Percentiles rank a stretch among this genome's conserved stretches.
These are phyloP conservation scores for Blastocystis sp. DNA, from an alignment of 352 stramenopile genomes.

Conservation along the genomic window DNA sequence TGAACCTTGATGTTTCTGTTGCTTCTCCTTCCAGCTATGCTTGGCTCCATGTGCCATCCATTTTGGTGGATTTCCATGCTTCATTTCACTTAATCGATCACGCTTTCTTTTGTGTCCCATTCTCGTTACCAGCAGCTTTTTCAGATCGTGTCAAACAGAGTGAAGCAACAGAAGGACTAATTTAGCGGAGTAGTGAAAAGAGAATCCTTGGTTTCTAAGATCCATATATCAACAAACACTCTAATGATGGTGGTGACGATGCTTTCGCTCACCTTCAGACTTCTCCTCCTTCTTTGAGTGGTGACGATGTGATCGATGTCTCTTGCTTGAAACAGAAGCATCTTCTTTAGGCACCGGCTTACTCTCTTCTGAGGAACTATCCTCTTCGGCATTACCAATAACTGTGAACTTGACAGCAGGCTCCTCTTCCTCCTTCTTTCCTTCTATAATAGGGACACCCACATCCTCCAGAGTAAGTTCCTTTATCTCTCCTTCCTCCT, in stretches of 20 bases:
- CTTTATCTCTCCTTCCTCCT: conserved; percentile 58
- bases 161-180: no score
- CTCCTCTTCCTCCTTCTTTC: conserved; percentile 70
- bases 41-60: not conserved
- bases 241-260: conserved; percentile 69
- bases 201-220: not conserved
- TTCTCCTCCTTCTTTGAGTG: conserved; percentile 66
- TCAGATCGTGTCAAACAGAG: no score
- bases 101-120: no score
- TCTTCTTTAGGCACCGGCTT: conserved; percentile 72
- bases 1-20: no score
- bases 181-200: no score
- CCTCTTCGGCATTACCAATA: conserved; percentile 10
- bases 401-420: not conserved
- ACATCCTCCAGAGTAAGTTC: conserved; percentile 40
- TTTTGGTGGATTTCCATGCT: not conserved
- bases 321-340: conserved; percentile 35
- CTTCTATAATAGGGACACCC: not conserved
- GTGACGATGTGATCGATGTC: conserved; percentile 60
- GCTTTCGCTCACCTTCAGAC: not conserved
- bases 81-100: no score
- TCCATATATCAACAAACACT: not conserved
- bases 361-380: not conserved
- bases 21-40: not conserved
- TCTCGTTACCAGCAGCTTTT: no score